These are phyloP conservation scores for Trypanosoma vivax DNA, from an alignment of 208 protist genomes.

Conservation along the genomic window DNA sequence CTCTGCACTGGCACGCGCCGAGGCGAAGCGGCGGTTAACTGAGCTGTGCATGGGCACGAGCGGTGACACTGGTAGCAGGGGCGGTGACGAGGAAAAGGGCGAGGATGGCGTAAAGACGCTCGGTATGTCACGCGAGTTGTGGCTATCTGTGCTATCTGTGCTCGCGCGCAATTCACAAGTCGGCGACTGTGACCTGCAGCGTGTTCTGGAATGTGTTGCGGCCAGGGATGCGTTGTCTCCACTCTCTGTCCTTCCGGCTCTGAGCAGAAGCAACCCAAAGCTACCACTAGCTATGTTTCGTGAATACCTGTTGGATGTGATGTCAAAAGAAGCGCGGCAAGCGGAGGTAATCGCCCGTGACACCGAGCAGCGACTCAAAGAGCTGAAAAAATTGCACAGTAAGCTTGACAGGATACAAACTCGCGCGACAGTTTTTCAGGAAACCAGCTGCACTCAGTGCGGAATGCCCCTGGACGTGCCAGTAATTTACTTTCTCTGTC, in stretches of 20 bases:
- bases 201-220: conserved; percentile 78
- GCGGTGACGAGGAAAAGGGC: conserved; percentile 8
- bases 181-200: conserved; percentile 35
- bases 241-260: conserved; percentile 86
- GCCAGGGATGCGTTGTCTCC: conserved; percentile 85
- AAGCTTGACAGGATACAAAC: conserved; percentile 69
- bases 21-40: conserved; percentile 41
- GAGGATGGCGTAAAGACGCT: not conserved
- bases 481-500: conserved; percentile 92
- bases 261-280: conserved; percentile 32
- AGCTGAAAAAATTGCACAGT: conserved; percentile 48
- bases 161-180: conserved; percentile 48
- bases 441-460: conserved; percentile 80
- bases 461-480: conserved; percentile 84
- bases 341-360: conserved; percentile 5
- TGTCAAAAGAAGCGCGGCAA: conserved; percentile 35
- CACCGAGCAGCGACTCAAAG: conserved; percentile 17
- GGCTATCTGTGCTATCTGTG: conserved; percentile 86
- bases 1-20: conserved; percentile 15
- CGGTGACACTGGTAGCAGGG: not conserved
- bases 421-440: conserved; percentile 83
- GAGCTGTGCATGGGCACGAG: conserved; percentile 22
- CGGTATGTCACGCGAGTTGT: conserved; percentile 35
- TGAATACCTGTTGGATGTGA: conserved; percentile 71
- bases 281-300: conserved; percentile 76